Percentiles rank a stretch among this genome's conserved stretches.
Evolutionary conservation across 345 rosid species (phyloP).

Genomic region (Aquilaria yunnanensis): DNA sequence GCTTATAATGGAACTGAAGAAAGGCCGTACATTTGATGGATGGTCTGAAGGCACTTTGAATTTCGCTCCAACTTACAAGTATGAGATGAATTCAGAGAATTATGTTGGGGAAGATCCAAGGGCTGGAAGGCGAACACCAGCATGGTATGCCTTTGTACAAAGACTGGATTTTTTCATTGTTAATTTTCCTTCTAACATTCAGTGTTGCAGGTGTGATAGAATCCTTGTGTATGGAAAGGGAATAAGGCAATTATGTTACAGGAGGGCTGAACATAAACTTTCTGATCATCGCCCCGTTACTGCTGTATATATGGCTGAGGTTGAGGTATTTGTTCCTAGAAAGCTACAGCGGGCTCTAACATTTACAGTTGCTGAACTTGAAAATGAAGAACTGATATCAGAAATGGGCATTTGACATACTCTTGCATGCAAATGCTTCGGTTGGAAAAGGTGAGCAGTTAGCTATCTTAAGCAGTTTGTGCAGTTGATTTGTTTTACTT

Average conservation of each 20-base stretch:
- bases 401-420: conserved; percentile 24
- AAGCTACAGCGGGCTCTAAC: conserved; percentile 88
- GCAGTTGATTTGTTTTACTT: too few species aligned
- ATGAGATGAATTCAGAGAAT: conserved; percentile 63
- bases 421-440: conserved; percentile 24
- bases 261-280: conserved; percentile 59
- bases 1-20: conserved; percentile 65
- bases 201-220: conserved; percentile 74
- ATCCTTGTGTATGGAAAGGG: conserved; percentile 78
- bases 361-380: conserved; percentile 81
- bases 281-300: conserved; percentile 98
- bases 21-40: conserved; percentile 76
- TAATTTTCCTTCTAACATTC: neutral
- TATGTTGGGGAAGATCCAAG: conserved; percentile 71
- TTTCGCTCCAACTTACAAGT: conserved; percentile 92
- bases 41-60: conserved; percentile 73
- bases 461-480: neutral
- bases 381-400: conserved; percentile 31
- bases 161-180: neutral
- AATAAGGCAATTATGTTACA: conserved; percentile 61
- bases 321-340: conserved; percentile 67
- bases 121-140: conserved; percentile 75
- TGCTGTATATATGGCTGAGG: conserved; percentile 76
- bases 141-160: conserved; percentile 48
- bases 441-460: conserved; percentile 29